Base-by-base conservation (phyloP, 2,329 filamentous ascomycete genomes). In the Neoascochyta sp. region DNA sequence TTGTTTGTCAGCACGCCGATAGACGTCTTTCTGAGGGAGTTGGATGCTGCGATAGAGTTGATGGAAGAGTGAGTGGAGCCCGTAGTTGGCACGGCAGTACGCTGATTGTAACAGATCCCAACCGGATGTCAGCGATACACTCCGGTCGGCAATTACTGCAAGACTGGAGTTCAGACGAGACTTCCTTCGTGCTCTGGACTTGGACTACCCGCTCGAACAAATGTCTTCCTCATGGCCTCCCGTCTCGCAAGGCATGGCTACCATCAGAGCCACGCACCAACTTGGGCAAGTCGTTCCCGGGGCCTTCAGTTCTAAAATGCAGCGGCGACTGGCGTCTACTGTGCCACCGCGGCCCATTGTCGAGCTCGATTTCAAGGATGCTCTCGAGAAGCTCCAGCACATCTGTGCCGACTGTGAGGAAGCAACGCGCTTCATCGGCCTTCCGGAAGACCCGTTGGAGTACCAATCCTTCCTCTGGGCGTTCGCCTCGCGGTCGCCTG, bases 271-370 rank as follows among this genome's bases (percentile, higher is more conserved):
- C 16, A 80, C 82, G 1, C 74, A 81, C 32, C 47, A 63, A 1
- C 62, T 90, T 3, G 83, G 78, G 0, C 78, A 72, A 28, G 62
- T 76, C 0, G 78, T 93, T 0, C 74, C 80, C 0, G 80, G 81
- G n/a, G 80, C 89, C 0, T 96, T 95, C 60, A 95, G 87, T 49
- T 78, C 79, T 14, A 94, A 95, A 56, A 74, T 96, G 20, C 92
- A 98, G 57, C 77, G 89, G n/a, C 83, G 83, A 41, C 71, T 98
- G 17, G 89, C 92, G 1, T 95, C 88, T 47, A 95, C 88, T 1
- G 89, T 95, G 50, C 92, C 92, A 4, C 92, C 92, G 6, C 77
- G 90, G 7, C 89, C 90, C 0, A 90, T 95, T 48, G 85, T 95
- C 8, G 74, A 86, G 30, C 69, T 89, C 3, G 77, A 75, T 15